These are phyloP conservation scores for Populus tomentosa DNA, from an alignment of 441 rosid genomes.

Conservation along the genomic window DNA sequence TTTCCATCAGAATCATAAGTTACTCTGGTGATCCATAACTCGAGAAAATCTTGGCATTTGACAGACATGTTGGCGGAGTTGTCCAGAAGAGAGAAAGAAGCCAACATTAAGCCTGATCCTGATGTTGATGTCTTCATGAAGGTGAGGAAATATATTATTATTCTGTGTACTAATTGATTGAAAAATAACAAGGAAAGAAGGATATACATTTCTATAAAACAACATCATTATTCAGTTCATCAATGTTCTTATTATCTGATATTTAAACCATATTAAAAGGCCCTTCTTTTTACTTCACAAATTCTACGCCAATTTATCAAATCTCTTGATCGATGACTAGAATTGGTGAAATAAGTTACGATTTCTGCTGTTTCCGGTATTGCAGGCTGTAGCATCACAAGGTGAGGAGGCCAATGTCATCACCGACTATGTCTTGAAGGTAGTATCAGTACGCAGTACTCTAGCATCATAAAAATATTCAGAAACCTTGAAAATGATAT, in stretches of 20 bases:
- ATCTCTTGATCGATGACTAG: not conserved
- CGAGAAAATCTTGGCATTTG: not conserved
- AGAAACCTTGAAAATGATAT: not conserved
- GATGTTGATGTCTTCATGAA: conserved; percentile 34
- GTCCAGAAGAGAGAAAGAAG: conserved; percentile 28
- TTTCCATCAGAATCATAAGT: not conserved
- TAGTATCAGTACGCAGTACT: not conserved
- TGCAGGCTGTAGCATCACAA: conserved; percentile 52
- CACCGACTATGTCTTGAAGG: conserved; percentile 66
- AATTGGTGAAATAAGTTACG: not conserved
- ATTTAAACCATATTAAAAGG: too few species aligned
- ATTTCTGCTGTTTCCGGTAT: not conserved
- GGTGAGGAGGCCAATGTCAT: conserved; percentile 61
- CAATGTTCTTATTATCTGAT: too few species aligned
- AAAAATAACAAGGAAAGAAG: too few species aligned
- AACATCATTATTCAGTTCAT: too few species aligned
- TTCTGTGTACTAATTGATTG: too few species aligned
- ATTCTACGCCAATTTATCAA: not conserved
- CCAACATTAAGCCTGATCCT: conserved; percentile 30
- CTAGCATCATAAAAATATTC: not conserved
- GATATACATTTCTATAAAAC: too few species aligned
- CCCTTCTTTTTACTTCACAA: too few species aligned
- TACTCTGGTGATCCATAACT: not conserved
- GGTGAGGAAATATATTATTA: conserved; percentile 5
- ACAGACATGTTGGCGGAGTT: conserved; percentile 28